phyloP scores from a whole-genome alignment of 2,329 filamentous ascomycete species.

The Thielaviopsis punctulata region DNA sequence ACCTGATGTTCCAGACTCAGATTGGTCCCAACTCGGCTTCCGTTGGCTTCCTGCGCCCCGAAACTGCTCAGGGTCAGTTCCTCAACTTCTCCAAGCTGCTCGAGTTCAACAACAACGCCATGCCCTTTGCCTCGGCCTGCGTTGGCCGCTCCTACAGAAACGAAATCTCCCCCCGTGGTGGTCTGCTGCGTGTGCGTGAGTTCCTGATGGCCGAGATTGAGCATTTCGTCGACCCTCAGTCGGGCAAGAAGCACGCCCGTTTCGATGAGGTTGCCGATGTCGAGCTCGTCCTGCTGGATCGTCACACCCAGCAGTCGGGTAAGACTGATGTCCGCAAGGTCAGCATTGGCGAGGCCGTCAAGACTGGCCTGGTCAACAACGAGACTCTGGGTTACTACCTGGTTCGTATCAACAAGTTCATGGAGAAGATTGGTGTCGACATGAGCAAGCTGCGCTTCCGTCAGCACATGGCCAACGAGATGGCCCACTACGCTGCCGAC shows the following conservation, averaged over 20 bases:
- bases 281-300: constrained; percentile 69
- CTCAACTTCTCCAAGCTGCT: constrained; percentile 92
- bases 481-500: constrained; percentile 84
- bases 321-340: constrained; percentile 60
- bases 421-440: constrained; percentile 76
- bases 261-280: constrained; percentile 75
- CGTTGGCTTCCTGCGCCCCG: constrained; percentile 72
- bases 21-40: constrained; percentile 86
- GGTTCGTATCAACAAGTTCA: constrained; percentile 80
- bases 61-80: constrained; percentile 97
- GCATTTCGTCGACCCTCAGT: constrained; percentile 88
- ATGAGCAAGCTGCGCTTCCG: constrained; percentile 80
- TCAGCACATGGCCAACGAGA: constrained; percentile 74
- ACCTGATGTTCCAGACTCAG: constrained; percentile 94
- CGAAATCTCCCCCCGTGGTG: constrained; percentile 85
- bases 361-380: constrained; percentile 73
- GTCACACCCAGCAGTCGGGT: constrained; percentile 69
- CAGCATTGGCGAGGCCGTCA: constrained; percentile 73
- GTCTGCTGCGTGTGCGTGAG: constrained; percentile 84
- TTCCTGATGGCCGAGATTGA: constrained; percentile 99
- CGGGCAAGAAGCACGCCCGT: constrained; percentile 83
- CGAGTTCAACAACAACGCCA: constrained; percentile 84
- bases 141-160: constrained; percentile 98
- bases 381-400: constrained; percentile 97
- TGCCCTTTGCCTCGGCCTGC: constrained; percentile 94